These are phyloP conservation scores for Pyrus communis DNA, from an alignment of 306 rosid genomes.

Conservation along the genomic window DNA sequence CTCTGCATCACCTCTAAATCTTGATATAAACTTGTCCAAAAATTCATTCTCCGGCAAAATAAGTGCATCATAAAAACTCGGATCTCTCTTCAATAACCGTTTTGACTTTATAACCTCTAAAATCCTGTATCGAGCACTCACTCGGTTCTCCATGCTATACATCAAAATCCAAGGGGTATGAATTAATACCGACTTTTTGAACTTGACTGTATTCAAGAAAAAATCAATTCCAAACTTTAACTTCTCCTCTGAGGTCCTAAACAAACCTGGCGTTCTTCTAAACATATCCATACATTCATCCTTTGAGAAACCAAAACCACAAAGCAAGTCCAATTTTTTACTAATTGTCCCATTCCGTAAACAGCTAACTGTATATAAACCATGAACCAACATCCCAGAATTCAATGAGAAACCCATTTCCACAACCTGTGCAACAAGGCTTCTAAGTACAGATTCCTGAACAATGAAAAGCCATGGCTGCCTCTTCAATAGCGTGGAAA, in stretches of 20 bases:
- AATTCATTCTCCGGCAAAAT: conserved; percentile 22
- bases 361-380: conserved; percentile 24
- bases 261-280: conserved; percentile 29
- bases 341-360: conserved; percentile 23
- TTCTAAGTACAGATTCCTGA: conserved; percentile 25
- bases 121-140: conserved; percentile 48
- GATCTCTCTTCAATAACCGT: conserved; percentile 27
- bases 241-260: conserved; percentile 37
- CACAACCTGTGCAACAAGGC: conserved; percentile 23
- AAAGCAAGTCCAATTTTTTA: conserved; percentile 33
- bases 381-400: conserved; percentile 43
- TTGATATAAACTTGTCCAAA: conserved; percentile 28
- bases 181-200: conserved; percentile 28
- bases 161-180: conserved; percentile 28
- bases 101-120: conserved; percentile 28
- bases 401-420: conserved; percentile 36
- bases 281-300: conserved; percentile 44
- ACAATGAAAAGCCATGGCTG: conserved; percentile 22
- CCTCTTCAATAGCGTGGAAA: conserved; percentile 29
- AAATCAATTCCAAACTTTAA: conserved; percentile 40
- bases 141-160: conserved; percentile 35
- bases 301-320: conserved; percentile 38
- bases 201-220: conserved; percentile 30
- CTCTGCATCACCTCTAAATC: conserved; percentile 24
- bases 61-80: conserved; percentile 10